Evolutionary conservation across 208 protist genomes (phyloP).

Genomic region (Acanthamoeba sp.): DNA sequence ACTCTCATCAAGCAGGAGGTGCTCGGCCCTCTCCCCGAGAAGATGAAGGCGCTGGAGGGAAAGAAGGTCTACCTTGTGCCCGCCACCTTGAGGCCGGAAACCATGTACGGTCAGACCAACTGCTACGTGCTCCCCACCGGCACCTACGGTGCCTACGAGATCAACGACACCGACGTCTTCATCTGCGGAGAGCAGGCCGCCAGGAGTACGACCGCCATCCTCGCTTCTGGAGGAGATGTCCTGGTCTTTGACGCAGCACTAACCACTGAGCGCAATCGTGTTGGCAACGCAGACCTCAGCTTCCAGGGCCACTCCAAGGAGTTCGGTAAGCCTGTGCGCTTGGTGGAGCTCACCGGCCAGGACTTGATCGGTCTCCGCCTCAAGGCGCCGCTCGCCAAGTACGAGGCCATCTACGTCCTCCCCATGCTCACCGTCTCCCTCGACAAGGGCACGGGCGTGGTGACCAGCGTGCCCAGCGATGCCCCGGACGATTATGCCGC

Average conservation of each 20-base stretch:
- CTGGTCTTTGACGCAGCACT: too few species aligned
- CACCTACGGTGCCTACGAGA: slow-evolving; percentile 96
- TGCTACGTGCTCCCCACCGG: slow-evolving; percentile 98
- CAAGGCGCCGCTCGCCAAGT: slow-evolving; percentile 93
- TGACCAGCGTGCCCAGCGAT: slow-evolving; percentile 98
- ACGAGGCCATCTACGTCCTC: slow-evolving; percentile 96
- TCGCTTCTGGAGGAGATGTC: too few species aligned
- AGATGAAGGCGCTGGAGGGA: slow-evolving; percentile 79
- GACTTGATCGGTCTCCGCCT: slow-evolving; percentile 96
- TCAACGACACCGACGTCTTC: slow-evolving; percentile 94
- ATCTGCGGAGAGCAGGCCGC: slow-evolving; percentile 96
- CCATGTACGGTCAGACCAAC: slow-evolving; percentile 99
- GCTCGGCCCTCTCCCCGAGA: slow-evolving; percentile 86
- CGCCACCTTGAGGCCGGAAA: slow-evolving; percentile 99
- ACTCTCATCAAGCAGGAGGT: slow-evolving; percentile 97
- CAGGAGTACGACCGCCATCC: slow-evolving; percentile 91
- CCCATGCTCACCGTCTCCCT: slow-evolving; percentile 98
- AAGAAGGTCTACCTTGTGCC: slow-evolving; percentile 96
- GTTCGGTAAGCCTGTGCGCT: slow-evolving; percentile 91
- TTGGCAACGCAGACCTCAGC: slow-evolving; percentile 90
- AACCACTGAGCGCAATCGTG: too few species aligned
- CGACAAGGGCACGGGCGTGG: slow-evolving; percentile 98
- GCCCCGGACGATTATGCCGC: slow-evolving; percentile 99
- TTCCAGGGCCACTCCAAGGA: slow-evolving; percentile 95
- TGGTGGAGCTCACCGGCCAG: slow-evolving; percentile 94